Conservation (phyloP, 2,329 filamentous ascomycete genomes). For the Trichothecium sympodiale region DNA sequence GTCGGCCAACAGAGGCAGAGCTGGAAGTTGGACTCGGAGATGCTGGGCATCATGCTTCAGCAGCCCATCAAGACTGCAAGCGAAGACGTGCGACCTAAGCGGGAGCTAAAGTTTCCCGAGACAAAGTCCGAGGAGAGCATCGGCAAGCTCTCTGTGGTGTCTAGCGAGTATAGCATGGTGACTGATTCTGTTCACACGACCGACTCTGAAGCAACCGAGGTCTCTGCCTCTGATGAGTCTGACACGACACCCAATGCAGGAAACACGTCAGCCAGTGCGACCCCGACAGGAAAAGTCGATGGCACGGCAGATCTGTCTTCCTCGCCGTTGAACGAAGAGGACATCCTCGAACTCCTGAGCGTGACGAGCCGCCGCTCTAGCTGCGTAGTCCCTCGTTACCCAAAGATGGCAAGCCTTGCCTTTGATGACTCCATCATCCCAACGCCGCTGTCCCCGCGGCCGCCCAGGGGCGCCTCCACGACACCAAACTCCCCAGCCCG, state of each 20-base stretch:
- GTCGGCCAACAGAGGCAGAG: too few species aligned
- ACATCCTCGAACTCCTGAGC: slow-evolving; percentile 19
- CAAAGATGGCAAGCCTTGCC: slow-evolving; percentile 10
- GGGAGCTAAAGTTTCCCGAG: not conserved
- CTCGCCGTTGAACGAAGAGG: slow-evolving; percentile 20
- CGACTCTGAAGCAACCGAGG: slow-evolving; percentile 4
- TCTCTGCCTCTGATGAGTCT: slow-evolving; percentile 6
- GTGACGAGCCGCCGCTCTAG: slow-evolving; percentile 10
- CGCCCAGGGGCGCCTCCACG: slow-evolving; percentile 8
- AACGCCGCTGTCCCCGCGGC: slow-evolving; percentile 16
- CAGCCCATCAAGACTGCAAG: slow-evolving; percentile 2
- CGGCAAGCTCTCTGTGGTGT: not conserved
- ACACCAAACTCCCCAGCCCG: slow-evolving; percentile 5
- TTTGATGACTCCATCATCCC: slow-evolving; percentile 15
- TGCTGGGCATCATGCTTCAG: not conserved
- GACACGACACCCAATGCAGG: not conserved
- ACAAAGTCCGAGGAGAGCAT: not conserved
- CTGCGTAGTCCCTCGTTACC: too few species aligned
- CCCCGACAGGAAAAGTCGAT: not conserved
- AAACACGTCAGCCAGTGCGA: not conserved
- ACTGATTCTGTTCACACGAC: slow-evolving; percentile 13
- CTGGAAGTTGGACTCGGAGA: not conserved
- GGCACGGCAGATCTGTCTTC: slow-evolving; percentile 12
- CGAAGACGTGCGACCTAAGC: slow-evolving; percentile 10
- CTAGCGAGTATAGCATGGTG: slow-evolving; percentile 13